Evolutionary conservation across 768 basidiomycete species (phyloP).

Genomic region (Suillus luteus): DNA sequence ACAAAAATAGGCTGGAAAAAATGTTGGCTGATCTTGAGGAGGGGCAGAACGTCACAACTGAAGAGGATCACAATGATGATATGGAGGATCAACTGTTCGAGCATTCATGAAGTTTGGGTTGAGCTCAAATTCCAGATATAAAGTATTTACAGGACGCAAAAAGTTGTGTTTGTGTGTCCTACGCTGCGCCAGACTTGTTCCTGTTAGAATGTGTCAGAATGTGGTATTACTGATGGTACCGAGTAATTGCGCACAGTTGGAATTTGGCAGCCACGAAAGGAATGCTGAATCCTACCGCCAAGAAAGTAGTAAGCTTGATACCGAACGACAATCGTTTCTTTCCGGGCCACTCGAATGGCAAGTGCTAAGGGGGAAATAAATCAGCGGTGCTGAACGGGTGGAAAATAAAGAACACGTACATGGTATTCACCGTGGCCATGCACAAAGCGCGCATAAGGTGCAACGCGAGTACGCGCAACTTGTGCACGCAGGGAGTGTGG

Average conservation of each 20-base stretch:
- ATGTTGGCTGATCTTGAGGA: conserved; percentile 30
- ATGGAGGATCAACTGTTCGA: neutral
- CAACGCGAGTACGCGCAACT: conserved; percentile 29
- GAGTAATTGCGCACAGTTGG: conserved; percentile 55
- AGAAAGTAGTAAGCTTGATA: conserved; percentile 35
- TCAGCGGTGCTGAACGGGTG: conserved; percentile 6
- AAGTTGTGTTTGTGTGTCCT: neutral
- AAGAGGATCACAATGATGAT: too few species aligned
- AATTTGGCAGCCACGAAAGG: conserved; percentile 63
- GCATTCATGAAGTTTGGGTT: neutral
- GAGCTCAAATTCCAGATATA: neutral
- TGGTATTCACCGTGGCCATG: conserved; percentile 56
- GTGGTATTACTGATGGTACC: neutral
- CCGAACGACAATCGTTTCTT: conserved; percentile 51
- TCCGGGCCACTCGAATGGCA: conserved; percentile 56
- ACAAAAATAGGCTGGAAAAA: conserved; percentile 38
- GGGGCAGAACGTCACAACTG: conserved; percentile 8
- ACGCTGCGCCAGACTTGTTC: conserved; percentile 3
- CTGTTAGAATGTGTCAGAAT: neutral
- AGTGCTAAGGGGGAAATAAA: conserved; percentile 41
- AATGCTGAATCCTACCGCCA: conserved; percentile 61
- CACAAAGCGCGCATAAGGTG: conserved; percentile 42
- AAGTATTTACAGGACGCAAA: neutral
- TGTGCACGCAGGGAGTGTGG: conserved; percentile 45
- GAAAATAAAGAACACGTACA: conserved; percentile 35